Conservation (phyloP, 73 alveolate species). For the Tetrahymena thermophila region DNA sequence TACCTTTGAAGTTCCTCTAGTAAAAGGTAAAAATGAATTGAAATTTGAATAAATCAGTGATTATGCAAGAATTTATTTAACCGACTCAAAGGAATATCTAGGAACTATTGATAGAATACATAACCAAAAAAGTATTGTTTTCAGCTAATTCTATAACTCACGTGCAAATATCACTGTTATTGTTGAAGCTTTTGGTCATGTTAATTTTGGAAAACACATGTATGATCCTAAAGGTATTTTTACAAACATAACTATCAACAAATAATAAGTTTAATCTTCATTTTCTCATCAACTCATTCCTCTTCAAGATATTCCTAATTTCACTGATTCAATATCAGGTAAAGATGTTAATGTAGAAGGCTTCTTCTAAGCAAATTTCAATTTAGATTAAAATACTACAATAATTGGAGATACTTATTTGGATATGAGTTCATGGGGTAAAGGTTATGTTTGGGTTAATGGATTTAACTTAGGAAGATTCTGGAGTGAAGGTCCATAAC, state of each 20-base stretch:
- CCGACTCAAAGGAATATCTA: background rate
- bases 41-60: background rate
- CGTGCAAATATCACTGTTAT: background rate
- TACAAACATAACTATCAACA: background rate
- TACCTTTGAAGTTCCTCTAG: background rate
- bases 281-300: background rate
- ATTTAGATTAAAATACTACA: background rate
- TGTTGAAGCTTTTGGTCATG: background rate
- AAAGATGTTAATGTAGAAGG: background rate
- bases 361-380: background rate
- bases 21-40: background rate
- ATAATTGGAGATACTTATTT: background rate
- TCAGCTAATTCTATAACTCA: background rate
- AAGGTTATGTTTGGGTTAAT: background rate
- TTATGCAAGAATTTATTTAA: background rate
- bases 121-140: background rate
- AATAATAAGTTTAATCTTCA: background rate
- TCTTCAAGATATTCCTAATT: background rate
- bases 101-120: background rate
- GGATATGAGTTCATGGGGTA: background rate
- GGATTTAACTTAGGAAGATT: background rate
- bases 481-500: background rate
- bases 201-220: background rate
- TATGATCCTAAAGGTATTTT: background rate
- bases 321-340: background rate